These are phyloP conservation scores for Metschnikowia anglica DNA, from an alignment of 805 yeast genomes.

Conservation along the genomic window DNA sequence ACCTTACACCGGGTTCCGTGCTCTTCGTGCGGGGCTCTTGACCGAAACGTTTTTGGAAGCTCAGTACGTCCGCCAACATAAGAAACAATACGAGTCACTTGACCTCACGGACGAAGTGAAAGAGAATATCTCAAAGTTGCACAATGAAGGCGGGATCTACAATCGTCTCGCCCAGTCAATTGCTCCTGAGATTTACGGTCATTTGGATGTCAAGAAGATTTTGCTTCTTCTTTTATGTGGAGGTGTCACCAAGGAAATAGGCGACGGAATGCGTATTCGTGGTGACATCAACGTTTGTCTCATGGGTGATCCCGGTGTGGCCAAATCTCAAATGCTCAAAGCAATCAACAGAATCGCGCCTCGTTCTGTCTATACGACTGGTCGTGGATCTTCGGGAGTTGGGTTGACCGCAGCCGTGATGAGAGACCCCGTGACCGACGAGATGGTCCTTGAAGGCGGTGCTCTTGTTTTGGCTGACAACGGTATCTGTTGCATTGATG, in stretches of 20 bases:
- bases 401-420: slow-evolving; percentile 98
- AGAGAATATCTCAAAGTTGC: slow-evolving; percentile 53
- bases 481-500: slow-evolving; percentile 98
- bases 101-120: slow-evolving; percentile 58
- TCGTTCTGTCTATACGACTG: slow-evolving; percentile 95
- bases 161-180: slow-evolving; percentile 79
- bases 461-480: slow-evolving; percentile 95
- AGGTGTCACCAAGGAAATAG: slow-evolving; percentile 91
- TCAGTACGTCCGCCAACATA: slow-evolving; percentile 82
- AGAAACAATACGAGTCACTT: slow-evolving; percentile 74
- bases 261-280: slow-evolving; percentile 96
- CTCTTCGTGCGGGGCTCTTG: slow-evolving; percentile 85
- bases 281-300: slow-evolving; percentile 95
- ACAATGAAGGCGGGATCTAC: slow-evolving; percentile 68
- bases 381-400: slow-evolving; percentile 98
- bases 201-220: slow-evolving; percentile 90
- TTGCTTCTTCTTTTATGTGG: slow-evolving; percentile 81
- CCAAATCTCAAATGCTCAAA: slow-evolving; percentile 92
- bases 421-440: slow-evolving; percentile 99
- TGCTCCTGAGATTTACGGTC: slow-evolving; percentile 98
- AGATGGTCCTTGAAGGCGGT: slow-evolving; percentile 97
- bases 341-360: slow-evolving; percentile 92
- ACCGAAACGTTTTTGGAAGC: slow-evolving; percentile 94
- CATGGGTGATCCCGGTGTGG: slow-evolving; percentile 99
- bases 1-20: slow-evolving; percentile 94